Evolutionary conservation across 345 rosid genomes (phyloP).

Genomic region (Rhizophora mangle): DNA sequence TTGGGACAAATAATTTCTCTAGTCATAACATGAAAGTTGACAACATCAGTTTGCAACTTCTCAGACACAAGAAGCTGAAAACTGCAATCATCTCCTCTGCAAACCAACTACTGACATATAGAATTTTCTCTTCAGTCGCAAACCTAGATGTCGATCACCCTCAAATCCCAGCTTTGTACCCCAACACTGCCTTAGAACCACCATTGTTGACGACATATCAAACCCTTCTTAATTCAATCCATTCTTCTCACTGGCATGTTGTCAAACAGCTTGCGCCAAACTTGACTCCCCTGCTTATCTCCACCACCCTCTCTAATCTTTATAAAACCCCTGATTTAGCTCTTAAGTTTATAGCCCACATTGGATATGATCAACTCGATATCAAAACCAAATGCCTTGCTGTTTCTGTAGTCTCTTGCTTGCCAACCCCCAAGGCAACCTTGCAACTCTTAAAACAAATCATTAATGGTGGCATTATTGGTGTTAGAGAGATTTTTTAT

Average conservation of each 20-base stretch:
- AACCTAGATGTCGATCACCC: neutral
- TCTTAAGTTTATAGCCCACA: slow-evolving; percentile 38
- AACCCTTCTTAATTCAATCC: slow-evolving; percentile 21
- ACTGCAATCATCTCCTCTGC: neutral
- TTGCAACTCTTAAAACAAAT: slow-evolving; percentile 48
- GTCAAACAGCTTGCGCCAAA: slow-evolving; percentile 52
- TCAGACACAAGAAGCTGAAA: slow-evolving; percentile 14
- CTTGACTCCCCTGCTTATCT: slow-evolving; percentile 41
- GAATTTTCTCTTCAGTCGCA: slow-evolving; percentile 27
- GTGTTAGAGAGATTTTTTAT: slow-evolving; percentile 43
- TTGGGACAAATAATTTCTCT: neutral
- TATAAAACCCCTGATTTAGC: slow-evolving; percentile 59
- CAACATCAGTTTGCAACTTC: slow-evolving; percentile 11
- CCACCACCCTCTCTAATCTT: slow-evolving; percentile 47
- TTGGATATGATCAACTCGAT: slow-evolving; percentile 42
- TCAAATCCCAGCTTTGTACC: neutral
- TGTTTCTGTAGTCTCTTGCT: slow-evolving; percentile 49
- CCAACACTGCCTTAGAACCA: slow-evolving; percentile 5
- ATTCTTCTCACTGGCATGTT: slow-evolving; percentile 74
- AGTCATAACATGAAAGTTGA: slow-evolving; percentile 30
- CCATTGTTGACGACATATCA: slow-evolving; percentile 17
- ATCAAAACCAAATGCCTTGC: slow-evolving; percentile 61
- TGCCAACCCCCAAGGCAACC: slow-evolving; percentile 53
- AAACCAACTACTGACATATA: slow-evolving; percentile 1
- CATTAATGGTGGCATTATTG: slow-evolving; percentile 18